A percentile compares a stretch with the other conserved stretches of the same genome.
These are phyloP conservation scores for Rhodosporidiobolus sp. DNA, from an alignment of 768 basidiomycete species.

Conservation along the genomic window DNA sequence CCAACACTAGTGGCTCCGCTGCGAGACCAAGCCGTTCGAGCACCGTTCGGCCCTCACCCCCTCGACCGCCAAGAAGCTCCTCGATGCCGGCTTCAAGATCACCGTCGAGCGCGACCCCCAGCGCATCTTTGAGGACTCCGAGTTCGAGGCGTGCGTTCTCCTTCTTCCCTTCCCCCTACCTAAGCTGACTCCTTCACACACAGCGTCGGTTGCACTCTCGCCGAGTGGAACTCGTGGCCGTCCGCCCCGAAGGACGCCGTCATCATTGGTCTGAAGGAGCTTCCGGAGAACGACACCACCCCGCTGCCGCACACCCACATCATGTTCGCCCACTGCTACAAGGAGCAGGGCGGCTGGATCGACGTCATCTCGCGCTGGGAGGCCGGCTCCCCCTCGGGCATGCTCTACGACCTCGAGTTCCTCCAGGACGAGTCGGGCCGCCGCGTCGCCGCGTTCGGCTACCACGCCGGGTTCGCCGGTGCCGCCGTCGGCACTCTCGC, in stretches of 20 bases:
- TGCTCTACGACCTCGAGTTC: constrained; percentile 93
- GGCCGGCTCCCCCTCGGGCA: constrained; percentile 64
- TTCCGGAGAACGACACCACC: constrained; percentile 69
- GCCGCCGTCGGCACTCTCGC: constrained; percentile 71
- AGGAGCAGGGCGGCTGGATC: constrained; percentile 88
- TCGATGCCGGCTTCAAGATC: constrained; percentile 85
- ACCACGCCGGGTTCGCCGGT: constrained; percentile 97
- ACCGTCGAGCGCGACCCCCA: constrained; percentile 88
- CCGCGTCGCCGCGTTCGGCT: constrained; percentile 96
- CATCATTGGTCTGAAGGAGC: constrained; percentile 94
- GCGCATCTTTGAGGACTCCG: constrained; percentile 86
- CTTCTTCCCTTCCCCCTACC: too few relatives aligned
- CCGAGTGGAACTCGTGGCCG: constrained; percentile 84
- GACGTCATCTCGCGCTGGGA: constrained; percentile 79
- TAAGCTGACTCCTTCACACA: background rate
- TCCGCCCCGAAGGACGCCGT: constrained; percentile 67
- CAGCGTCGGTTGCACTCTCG: constrained; percentile 87
- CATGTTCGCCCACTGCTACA: constrained; percentile 98
- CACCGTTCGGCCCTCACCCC: constrained; percentile 89
- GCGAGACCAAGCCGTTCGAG: constrained; percentile 95
- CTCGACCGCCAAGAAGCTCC: constrained; percentile 77
- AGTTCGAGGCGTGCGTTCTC: constrained; percentile 81
- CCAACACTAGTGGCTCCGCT: constrained; percentile 69
- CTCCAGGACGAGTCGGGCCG: constrained; percentile 76
- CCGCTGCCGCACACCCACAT: constrained; percentile 92